A percentile compares a stretch with the other conserved stretches of the same genome.
Conservation (phyloP, 1,139 yeast species). For the Scheffersomyces illinoinensis region DNA sequence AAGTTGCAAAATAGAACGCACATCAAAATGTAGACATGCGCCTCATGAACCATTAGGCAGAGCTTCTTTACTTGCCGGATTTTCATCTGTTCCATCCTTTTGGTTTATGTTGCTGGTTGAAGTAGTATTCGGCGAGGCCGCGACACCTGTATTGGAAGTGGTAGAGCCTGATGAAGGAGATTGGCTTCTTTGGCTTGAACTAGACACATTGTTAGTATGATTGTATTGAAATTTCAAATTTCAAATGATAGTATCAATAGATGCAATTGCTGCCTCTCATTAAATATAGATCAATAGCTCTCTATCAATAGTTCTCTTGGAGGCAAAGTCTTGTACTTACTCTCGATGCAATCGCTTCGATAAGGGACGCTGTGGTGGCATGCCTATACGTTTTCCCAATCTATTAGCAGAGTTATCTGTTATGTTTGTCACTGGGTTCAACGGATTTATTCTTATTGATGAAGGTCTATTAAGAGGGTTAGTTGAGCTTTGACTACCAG, state of each 20-base stretch:
- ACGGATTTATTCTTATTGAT: background rate
- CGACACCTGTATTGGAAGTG: background rate
- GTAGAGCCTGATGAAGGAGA: background rate
- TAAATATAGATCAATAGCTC: background rate
- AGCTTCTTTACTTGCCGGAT: background rate
- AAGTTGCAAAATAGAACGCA: background rate
- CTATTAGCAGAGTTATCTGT: conserved; percentile 1
- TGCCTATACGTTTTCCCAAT: conserved; percentile 31
- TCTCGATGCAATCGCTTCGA: conserved; percentile 14
- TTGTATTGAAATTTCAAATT: background rate
- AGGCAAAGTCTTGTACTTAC: conserved; percentile 6
- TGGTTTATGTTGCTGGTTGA: background rate
- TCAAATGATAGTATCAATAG: background rate
- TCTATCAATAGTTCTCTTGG: background rate
- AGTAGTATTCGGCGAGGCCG: background rate
- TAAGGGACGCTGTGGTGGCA: conserved; percentile 34
- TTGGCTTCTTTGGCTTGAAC: background rate
- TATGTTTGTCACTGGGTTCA: background rate
- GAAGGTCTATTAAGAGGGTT: background rate
- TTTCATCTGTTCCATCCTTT: background rate
- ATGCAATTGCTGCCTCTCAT: too few relatives aligned
- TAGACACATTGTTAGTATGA: background rate
- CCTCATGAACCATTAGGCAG: background rate
- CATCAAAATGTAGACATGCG: background rate
- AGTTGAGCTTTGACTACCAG: conserved; percentile 2